Evolutionary conservation across 2,329 filamentous ascomycete species (phyloP), one percentile per base, ranked within the genome.

Genomic region (Phoma sp.): DNA sequence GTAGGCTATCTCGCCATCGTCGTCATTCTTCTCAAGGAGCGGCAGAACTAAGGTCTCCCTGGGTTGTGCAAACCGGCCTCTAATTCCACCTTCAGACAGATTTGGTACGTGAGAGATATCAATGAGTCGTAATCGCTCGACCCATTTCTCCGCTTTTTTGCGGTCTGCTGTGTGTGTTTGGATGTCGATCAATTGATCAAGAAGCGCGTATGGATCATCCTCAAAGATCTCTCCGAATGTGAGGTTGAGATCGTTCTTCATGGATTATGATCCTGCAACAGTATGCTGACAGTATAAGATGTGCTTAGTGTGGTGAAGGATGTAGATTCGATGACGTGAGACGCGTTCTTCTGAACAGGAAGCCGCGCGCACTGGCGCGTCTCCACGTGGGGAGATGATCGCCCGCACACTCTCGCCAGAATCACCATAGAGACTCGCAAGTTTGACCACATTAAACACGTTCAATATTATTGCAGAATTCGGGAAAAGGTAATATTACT

Each of bases 151-250:
- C 2, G 60, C 52, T 27, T 48, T 36, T 2, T 44, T 23, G 1
- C 61, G 63, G 36, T 58, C 35, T 4, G 44, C 33, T 41, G 44
- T 13, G 23, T 57, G 22, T 3, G 48, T 11, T 35, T 59, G 52
- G 9, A 66, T 45, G 23, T 59, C 47, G 11, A 65, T 32, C n/a
- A 66, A n/a, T 32, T 66, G 60, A 2, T 49, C 33, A 13, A 54
- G 44, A 5, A 66, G 46, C 4, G 60, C 57, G 0, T 35, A 2
- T 4, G 41, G 40, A 27, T 61, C 49, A 29, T 48, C 40, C 2
- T 61, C 24, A 43, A 63, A 61, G 9, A 66, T 63, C 9, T 64
- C 55, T 4, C 60, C 52, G 29, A 65, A 65, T 0, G 60, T 63
- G 30, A 54, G 36, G 11, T 56, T 11, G 5, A 63, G 43, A 38